phyloP scores from a whole-genome alignment of 2,329 filamentous ascomycete species.

The Ambrosiella cleistominuta region DNA sequence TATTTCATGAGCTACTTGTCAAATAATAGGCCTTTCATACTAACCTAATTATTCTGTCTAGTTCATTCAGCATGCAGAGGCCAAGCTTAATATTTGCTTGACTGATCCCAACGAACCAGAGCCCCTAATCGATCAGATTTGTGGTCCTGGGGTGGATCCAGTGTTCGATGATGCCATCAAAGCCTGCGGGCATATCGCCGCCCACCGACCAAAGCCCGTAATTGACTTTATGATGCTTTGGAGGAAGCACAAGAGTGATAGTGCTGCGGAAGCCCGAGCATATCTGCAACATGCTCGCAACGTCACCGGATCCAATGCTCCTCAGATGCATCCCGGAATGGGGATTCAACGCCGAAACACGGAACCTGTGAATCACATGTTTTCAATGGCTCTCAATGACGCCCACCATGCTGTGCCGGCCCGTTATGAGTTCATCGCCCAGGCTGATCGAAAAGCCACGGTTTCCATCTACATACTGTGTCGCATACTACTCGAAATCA shows the following conservation, averaged over 20 bases:
- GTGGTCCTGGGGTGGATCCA: constrained; percentile 72
- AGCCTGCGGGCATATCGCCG: constrained; percentile 84
- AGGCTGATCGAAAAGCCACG: constrained; percentile 76
- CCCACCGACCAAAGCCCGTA: constrained; percentile 80
- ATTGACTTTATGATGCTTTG: constrained; percentile 98
- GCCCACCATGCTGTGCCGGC: constrained; percentile 5
- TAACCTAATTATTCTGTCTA: constrained; percentile 19
- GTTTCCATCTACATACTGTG: constrained; percentile 94
- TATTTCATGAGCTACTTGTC: not conserved
- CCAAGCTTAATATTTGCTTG: constrained; percentile 82
- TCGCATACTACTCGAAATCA: constrained; percentile 82
- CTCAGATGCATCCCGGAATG: constrained; percentile 25
- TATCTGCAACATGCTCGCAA: constrained; percentile 36
- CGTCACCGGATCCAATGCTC: constrained; percentile 14
- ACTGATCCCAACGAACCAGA: constrained; percentile 63
- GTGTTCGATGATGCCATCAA: constrained; percentile 88
- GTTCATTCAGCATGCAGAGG: constrained; percentile 93
- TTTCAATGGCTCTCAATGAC: constrained; percentile 33
- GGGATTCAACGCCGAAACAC: constrained; percentile 44
- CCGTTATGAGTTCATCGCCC: constrained; percentile 43
- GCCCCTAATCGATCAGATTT: constrained; percentile 72
- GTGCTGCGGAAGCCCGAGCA: constrained; percentile 50
- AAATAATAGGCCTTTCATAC: not conserved
- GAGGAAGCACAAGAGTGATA: constrained; percentile 90
- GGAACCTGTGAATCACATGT: constrained; percentile 34